Conservation (phyloP, 2,329 filamentous ascomycete species). For the Exophiala sp. region DNA sequence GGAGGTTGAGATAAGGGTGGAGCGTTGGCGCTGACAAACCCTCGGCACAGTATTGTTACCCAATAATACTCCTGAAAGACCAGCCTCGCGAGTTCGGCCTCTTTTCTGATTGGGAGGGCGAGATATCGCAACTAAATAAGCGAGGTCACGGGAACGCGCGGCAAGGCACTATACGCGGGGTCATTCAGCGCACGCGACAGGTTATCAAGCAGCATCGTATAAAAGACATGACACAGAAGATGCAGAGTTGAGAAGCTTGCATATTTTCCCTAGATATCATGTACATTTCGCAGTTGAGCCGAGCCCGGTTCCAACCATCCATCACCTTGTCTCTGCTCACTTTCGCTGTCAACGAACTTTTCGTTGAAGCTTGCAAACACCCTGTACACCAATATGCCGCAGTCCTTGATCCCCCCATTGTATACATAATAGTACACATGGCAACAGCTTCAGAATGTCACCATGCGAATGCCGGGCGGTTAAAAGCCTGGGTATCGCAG, state of each 20-base stretch:
- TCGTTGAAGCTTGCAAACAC: not conserved
- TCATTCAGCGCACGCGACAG: too few species aligned
- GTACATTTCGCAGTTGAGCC: not conserved
- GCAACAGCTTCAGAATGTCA: not conserved
- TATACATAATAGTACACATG: slow-evolving; percentile 5
- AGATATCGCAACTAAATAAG: too few species aligned
- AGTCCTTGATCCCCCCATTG: not conserved
- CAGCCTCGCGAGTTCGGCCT: not conserved
- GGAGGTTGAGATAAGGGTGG: not conserved
- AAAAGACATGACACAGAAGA: not conserved
- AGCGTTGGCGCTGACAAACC: not conserved
- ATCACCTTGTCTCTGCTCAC: not conserved
- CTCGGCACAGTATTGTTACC: not conserved
- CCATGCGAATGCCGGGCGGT: not conserved
- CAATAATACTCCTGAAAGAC: not conserved
- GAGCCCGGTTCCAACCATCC: too few species aligned
- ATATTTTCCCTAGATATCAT: not conserved
- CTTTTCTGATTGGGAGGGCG: too few species aligned
- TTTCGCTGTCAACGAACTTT: not conserved
- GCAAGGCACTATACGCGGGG: too few species aligned
- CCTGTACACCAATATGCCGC: not conserved
- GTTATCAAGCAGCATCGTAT: too few species aligned
- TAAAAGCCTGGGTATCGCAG: not conserved
- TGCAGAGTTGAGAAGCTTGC: slow-evolving; percentile 5
- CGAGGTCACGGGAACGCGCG: too few species aligned